phyloP scores from a whole-genome alignment of 1,139 yeast species.

The Diutina siamensis region DNA sequence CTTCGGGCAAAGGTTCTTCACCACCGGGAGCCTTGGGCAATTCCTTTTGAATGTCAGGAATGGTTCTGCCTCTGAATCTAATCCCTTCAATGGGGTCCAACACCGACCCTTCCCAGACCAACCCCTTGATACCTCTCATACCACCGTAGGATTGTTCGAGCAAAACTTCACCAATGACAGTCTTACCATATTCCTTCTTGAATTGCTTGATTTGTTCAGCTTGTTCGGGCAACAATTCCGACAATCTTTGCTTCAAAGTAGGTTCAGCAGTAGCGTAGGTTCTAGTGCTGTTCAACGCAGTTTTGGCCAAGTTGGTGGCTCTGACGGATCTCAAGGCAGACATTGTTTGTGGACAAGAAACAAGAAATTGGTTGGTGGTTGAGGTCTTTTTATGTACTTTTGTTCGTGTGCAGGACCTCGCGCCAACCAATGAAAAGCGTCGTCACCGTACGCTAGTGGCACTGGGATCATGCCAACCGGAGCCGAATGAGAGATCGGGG shows the following conservation, averaged over 20 bases:
- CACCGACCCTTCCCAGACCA: conserved; percentile 99
- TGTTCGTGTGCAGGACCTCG: conserved; percentile 1
- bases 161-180: conserved; percentile 78
- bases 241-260: conserved; percentile 28
- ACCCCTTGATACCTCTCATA: conserved; percentile 96
- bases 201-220: conserved; percentile 35
- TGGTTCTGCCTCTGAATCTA: conserved; percentile 96
- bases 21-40: conserved; percentile 93
- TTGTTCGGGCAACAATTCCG: conserved; percentile 84
- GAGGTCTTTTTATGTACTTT: background rate
- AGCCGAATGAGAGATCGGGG: background rate
- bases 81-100: conserved; percentile 97
- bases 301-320: conserved; percentile 8
- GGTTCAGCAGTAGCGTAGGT: conserved; percentile 42
- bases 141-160: conserved; percentile 99
- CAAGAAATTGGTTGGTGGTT: background rate
- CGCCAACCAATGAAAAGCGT: conserved; percentile 1
- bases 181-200: conserved; percentile 3
- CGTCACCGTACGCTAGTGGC: no score
- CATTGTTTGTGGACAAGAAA: background rate
- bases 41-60: conserved; percentile 87
- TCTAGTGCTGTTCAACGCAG: conserved; percentile 18
- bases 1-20: conserved; percentile 77
- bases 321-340: conserved; percentile 3
- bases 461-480: no score